These are phyloP conservation scores for Debaryomyces nepalensis DNA, from an alignment of 1,139 yeast genomes.

Conservation along the genomic window DNA sequence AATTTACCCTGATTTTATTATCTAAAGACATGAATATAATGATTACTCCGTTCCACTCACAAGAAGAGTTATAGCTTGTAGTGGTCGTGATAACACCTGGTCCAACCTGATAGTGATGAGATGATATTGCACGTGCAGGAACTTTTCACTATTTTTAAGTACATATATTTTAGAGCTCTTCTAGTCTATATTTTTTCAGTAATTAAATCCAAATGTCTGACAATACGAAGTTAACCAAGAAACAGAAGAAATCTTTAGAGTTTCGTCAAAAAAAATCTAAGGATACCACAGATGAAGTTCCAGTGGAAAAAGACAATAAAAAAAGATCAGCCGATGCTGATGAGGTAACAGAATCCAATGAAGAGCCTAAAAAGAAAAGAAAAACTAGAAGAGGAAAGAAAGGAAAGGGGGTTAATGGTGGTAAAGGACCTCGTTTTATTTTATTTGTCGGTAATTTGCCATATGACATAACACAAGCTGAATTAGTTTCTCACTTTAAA, in stretches of 20 bases:
- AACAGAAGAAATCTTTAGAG: conserved; percentile 77
- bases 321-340: conserved; percentile 17
- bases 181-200: neutral
- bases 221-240: conserved; percentile 59
- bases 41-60: neutral
- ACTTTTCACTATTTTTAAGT: neutral
- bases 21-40: neutral
- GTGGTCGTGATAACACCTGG: conserved; percentile 6
- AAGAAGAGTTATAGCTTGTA: neutral
- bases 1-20: conserved; percentile 10
- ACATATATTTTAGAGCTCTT: neutral
- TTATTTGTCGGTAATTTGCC: conserved; percentile 94
- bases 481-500: conserved; percentile 74
- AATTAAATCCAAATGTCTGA: conserved; percentile 13
- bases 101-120: neutral
- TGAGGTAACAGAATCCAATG: conserved; percentile 28
- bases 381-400: conserved; percentile 80
- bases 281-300: conserved; percentile 19
- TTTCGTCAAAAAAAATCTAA: conserved; percentile 57
- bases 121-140: conserved; percentile 8
- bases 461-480: conserved; percentile 64
- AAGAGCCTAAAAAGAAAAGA: conserved; percentile 61
- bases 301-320: conserved; percentile 26
- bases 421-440: conserved; percentile 71
- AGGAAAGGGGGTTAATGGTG: conserved; percentile 57